These are phyloP conservation scores for Kodamaea derodonti DNA, from an alignment of 1,139 yeast genomes.

Conservation along the genomic window DNA sequence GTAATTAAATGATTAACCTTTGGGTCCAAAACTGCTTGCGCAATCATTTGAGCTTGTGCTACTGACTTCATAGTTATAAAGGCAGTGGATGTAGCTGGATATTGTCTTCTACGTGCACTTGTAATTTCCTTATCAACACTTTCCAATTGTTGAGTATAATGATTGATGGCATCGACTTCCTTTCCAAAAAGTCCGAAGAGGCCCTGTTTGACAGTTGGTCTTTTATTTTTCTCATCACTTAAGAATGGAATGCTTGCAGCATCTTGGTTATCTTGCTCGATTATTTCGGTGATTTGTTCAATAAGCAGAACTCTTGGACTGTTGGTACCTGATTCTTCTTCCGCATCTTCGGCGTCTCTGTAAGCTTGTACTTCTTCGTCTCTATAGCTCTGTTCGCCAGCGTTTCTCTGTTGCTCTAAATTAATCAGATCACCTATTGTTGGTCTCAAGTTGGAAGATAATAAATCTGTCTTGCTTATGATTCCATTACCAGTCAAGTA, in stretches of 20 bases:
- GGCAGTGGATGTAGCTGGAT: constrained; percentile 61
- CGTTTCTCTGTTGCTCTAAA: constrained; percentile 12
- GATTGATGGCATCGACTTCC: constrained; percentile 61
- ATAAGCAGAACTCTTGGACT: constrained; percentile 13
- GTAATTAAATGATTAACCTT: constrained; percentile 70
- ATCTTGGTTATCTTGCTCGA: constrained; percentile 17
- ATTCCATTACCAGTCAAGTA: constrained; percentile 49
- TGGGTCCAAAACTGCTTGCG: constrained; percentile 84
- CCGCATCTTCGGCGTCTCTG: background rate
- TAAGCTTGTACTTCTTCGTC: constrained; percentile 9
- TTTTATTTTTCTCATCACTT: constrained; percentile 9
- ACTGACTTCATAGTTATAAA: constrained; percentile 84
- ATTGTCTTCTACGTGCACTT: constrained; percentile 56
- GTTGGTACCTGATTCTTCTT: background rate
- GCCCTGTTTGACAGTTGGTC: constrained; percentile 55
- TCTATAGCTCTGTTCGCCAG: constrained; percentile 9
- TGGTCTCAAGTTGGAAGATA: constrained; percentile 25
- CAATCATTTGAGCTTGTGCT: constrained; percentile 85
- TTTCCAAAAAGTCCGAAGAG: constrained; percentile 52
- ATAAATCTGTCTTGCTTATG: constrained; percentile 26
- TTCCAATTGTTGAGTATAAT: constrained; percentile 54
- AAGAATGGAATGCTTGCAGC: constrained; percentile 5
- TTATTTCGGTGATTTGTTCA: constrained; percentile 21
- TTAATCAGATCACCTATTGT: constrained; percentile 27
- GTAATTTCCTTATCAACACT: constrained; percentile 55